Base-by-base conservation (phyloP, 257 asterid species). In the Voacanga thouarsii region DNA sequence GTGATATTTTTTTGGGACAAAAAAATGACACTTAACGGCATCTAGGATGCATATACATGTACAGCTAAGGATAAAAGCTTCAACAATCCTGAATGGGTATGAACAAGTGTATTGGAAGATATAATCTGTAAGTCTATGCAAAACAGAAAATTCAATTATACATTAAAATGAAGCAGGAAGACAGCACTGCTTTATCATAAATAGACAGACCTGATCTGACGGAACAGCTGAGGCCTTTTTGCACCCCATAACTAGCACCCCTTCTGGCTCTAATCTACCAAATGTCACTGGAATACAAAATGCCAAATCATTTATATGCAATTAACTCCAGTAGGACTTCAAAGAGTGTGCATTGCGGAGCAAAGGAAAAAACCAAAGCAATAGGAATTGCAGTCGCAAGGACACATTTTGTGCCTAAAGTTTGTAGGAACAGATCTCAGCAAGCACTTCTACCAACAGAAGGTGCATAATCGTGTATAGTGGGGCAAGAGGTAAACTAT, bases 191-290 rank as follows among this genome's bases (percentile, higher is more conserved):
- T 59, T 50, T 69, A 55, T 37, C 1, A 15, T 16, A 74, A 50
- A 49, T 74, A 77, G 74, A 80, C 89, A 86, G 80, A 94, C 98
- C 99, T 89, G 92, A 83, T 89, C 92, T 68, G 91, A 80, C 30
- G 88, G 78, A 80, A 87, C 67, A 28, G 87, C 70, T 63, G 92
- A 81, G 79, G 89, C 86, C 88, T 93, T 95, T 81, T 98, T 90
- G 82, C 97, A 90, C 41, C 99, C 98, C 96, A 95, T 91, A 82
- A 95, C 91, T 87, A 95, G 83, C 90, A 84, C 92, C 84, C 98
- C 98, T 87, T 93, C 96, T 43, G 97, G 97, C 87, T 93, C 97
- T 87, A 89, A 83, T 87, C 97, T 88, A 84, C 98, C 91, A 87
- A 95, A 95, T 43, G 96, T 95, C 78, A 95, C 99, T 95, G 97